Percentiles rank a stretch among this genome's conserved stretches.
Evolutionary conservation across 345 rosid species (phyloP).

Genomic region (Corchorus capsularis): DNA sequence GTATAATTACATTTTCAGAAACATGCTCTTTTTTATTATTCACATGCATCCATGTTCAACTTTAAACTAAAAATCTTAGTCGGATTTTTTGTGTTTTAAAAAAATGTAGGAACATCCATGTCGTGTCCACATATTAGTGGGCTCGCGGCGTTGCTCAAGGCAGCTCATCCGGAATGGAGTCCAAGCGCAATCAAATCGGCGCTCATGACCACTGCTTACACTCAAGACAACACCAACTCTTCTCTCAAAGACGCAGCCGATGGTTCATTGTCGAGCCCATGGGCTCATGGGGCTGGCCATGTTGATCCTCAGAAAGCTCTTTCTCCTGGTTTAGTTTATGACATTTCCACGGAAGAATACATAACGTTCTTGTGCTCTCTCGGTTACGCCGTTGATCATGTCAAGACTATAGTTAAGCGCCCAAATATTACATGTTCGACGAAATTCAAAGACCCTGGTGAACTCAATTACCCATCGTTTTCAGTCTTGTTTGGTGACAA

Average conservation of each 20-base stretch:
- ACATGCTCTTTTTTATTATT: neutral
- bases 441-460: constrained; percentile 71
- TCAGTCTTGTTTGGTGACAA: constrained; percentile 67
- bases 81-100: neutral
- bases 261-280: constrained; percentile 59
- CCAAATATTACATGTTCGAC: constrained; percentile 57
- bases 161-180: constrained; percentile 88
- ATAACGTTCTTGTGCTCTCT: constrained; percentile 75
- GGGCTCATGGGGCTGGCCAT: constrained; percentile 82
- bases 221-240: constrained; percentile 64
- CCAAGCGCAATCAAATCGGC: constrained; percentile 90
- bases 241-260: constrained; percentile 67
- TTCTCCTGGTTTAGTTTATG: constrained; percentile 83
- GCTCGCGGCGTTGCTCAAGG: constrained; percentile 78
- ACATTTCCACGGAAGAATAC: constrained; percentile 67
- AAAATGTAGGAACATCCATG: constrained; percentile 79
- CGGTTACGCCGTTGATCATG: constrained; percentile 58
- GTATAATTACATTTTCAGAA: neutral
- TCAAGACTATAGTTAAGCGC: constrained; percentile 63
- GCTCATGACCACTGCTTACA: constrained; percentile 78
- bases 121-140: constrained; percentile 97
- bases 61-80: neutral
- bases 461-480: constrained; percentile 89
- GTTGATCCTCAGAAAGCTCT: constrained; percentile 82
- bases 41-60: neutral